These are phyloP conservation scores for Immersiporthe knoxdaviesiana DNA, from an alignment of 2,329 filamentous ascomycete genomes.

Conservation along the genomic window DNA sequence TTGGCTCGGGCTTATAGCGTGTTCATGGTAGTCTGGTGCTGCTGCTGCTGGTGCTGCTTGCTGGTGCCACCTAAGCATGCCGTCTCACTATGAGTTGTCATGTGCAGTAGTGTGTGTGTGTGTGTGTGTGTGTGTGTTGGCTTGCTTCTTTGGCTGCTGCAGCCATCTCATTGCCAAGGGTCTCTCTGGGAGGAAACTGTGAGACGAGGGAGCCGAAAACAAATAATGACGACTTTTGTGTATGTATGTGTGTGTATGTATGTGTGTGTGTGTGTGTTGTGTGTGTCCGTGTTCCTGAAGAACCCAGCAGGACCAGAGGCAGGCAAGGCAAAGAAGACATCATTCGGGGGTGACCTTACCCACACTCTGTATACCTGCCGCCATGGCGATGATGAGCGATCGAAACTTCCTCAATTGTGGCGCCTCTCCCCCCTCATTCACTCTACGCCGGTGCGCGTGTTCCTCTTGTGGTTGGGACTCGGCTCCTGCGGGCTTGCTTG, in stretches of 20 bases:
- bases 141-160: too few species aligned
- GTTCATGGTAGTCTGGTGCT: neutral
- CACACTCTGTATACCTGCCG: neutral
- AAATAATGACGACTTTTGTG: neutral
- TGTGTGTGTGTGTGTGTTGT: too few species aligned
- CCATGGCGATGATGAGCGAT: conserved; percentile 1
- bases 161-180: too few species aligned
- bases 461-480: neutral
- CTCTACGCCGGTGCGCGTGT: neutral
- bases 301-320: neutral
- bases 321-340: neutral
- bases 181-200: neutral
- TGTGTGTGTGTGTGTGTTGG: neutral
- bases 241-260: neutral
- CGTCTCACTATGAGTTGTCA: neutral
- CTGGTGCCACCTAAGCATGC: neutral
- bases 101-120: conserved; percentile 3
- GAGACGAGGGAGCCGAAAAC: conserved; percentile 16
- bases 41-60: neutral
- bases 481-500: neutral
- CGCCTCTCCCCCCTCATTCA: neutral
- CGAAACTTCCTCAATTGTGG: neutral
- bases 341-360: neutral
- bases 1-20: neutral
- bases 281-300: neutral